Evolutionary conservation across 345 rosid genomes (phyloP), one percentile per base, ranked within the genome.

Genomic region (Eucalyptus sideroxylon): DNA sequence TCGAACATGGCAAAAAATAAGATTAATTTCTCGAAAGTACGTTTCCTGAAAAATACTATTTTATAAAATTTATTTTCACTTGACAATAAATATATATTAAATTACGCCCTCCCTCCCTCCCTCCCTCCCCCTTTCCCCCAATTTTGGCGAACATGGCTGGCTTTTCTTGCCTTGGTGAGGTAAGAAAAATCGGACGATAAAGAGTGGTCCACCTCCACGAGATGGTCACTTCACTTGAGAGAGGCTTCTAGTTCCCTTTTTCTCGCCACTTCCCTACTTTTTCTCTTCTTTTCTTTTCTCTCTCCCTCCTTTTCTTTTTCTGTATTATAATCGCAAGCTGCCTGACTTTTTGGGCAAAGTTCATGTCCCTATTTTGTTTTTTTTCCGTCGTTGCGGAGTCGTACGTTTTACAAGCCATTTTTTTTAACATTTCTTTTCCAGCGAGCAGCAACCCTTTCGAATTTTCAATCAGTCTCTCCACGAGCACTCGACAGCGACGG

Each of bases 61-160:
- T 0, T 2, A 56, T 56, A 10, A 56, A 56, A 56, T 56, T 0
- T 24, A 56, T 10, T 56, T 56, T 56, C 3, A 0, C 44, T 1
- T 1, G 44, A 42, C 44, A 42, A 45, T 45, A 45, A n/a, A n/a
- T 1, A 45, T 8, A 44, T 16, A 5, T 6, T 44, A 7, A 6
- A 53, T 53, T 7, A 21, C 0, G 8, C 26, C 9, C 27, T 55
- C 60, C 11, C 3, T 4, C 62, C 11, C 11, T 4, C n/a, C n/a
- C n/a, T n/a, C n/a, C n/a, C n/a, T n/a, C n/a, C 11, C 30, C 27
- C 6, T 0, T 2, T 0, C 11, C 30, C 27, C 30, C 62, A 24
- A 2, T 0, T 24, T 56, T 24, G 62, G 67, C 69, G 4, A 60
- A 60, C 69, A 3, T 27, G 69, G 34, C 16, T 6, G 0, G 2